Percentiles rank a stretch among this genome's conserved stretches.
phyloP scores from a whole-genome alignment of 495 filamentous ascomycete genomes.

The Neurospora sp. region DNA sequence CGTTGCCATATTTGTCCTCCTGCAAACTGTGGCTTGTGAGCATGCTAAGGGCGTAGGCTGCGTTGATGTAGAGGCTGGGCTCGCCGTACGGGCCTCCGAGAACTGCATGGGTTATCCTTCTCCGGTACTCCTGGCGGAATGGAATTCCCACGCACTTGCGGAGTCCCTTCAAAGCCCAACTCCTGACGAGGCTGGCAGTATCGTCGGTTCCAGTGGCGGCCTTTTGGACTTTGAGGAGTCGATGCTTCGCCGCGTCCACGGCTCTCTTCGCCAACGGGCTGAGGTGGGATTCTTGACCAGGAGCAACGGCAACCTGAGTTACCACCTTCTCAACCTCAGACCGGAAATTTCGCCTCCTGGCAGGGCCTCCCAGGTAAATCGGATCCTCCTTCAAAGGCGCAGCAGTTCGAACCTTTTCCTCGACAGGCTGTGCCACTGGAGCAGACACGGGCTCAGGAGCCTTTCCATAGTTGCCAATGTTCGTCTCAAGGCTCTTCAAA shows the following conservation, averaged over 20 bases:
- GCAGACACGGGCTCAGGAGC: slow-evolving; percentile 27
- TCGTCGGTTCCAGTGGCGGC: slow-evolving; percentile 31
- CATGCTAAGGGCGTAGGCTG: slow-evolving; percentile 54
- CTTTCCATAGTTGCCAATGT: slow-evolving; percentile 50
- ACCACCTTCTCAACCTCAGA: slow-evolving; percentile 43
- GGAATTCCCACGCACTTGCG: slow-evolving; percentile 50
- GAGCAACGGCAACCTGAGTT: slow-evolving; percentile 44
- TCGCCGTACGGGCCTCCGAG: slow-evolving; percentile 59
- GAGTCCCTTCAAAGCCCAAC: slow-evolving; percentile 26
- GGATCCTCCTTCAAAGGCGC: slow-evolving; percentile 48
- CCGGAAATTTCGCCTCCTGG: slow-evolving; percentile 32
- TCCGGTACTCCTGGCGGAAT: slow-evolving; percentile 60
- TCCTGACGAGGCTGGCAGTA: slow-evolving; percentile 26
- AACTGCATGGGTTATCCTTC: slow-evolving; percentile 50
- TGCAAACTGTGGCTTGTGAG: slow-evolving; percentile 61
- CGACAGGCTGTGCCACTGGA: slow-evolving; percentile 16
- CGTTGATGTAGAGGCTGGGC: slow-evolving; percentile 54
- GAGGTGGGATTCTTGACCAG: slow-evolving; percentile 43
- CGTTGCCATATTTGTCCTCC: slow-evolving; percentile 84
- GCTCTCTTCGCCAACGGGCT: slow-evolving; percentile 30
- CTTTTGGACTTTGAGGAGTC: slow-evolving; percentile 36
- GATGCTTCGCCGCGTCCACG: slow-evolving; percentile 22
- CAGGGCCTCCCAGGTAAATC: slow-evolving; percentile 43
- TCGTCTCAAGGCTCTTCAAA: slow-evolving; percentile 54
- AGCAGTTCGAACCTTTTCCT: slow-evolving; percentile 19